Evolutionary conservation across 331 rosid species (phyloP), one percentile per base, ranked within the genome.

Genomic region (Erythrophleum ivorense): DNA sequence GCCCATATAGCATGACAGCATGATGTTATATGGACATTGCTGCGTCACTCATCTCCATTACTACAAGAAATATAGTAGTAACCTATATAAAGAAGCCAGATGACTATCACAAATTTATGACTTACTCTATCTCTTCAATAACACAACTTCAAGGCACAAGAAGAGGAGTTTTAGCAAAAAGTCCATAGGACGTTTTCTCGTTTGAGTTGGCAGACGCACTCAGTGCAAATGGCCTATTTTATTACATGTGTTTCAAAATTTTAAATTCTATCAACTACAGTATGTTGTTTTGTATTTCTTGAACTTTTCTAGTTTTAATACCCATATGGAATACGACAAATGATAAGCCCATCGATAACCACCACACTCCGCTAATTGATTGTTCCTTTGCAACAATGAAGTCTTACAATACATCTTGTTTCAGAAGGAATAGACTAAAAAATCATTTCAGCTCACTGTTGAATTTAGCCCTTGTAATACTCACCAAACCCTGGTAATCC

Each of bases 21-120:
- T 31, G 75, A 71, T 33, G n/a, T 15, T 66, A 73, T 38, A 55
- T 53, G 34, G 59, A 54, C 19, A 66, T 71, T 54, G 84, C 41
- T 8, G n/a, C 38, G n/a, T 67, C 59, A 15, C 24, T 21, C 33
- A 55, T 24, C 58, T 78, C 13, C 21, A 52, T 40, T n/a, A 24
- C 38, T 14, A 65, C 71, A 36, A 65, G 16, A 21, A 24, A 24
- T 59, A 29, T 29, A 4, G 40, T 10, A 9, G 38, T 31, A 55
- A 45, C 15, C 33, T 38, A 34, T 5, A n/a, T 57, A 21, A 65
- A 73, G 9, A 63, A 33, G 70, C 18, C 14, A 33, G 21, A 64
- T 14, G 70, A 64, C 31, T 18, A 31, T 64, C 24, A 13, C 45
- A 63, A 63, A 63, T 63, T 9, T 60, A 60, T 60, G 3, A 60